Evolutionary conservation across 345 rosid species (phyloP).

Genomic region (Pelargonium nanum): DNA sequence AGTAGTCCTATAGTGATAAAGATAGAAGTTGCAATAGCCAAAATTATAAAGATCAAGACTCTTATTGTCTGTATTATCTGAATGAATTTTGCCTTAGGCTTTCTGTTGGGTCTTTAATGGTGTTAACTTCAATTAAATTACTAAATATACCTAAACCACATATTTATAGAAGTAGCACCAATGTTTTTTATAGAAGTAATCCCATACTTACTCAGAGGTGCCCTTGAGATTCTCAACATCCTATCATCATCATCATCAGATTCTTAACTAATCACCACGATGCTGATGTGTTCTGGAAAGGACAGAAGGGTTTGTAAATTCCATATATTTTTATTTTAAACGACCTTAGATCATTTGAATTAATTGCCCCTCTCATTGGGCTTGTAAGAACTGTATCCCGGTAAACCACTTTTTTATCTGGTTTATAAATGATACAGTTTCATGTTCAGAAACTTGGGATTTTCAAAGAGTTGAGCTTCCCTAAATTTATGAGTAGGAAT

Average conservation of each 20-base stretch:
- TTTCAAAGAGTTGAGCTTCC: background rate
- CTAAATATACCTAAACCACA: too few species aligned
- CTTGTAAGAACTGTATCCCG: background rate
- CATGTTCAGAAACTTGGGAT: background rate
- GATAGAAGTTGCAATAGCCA: background rate
- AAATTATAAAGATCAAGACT: too few species aligned
- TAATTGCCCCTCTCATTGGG: background rate
- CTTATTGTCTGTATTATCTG: too few species aligned
- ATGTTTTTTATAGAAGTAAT: background rate
- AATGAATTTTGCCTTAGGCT: too few species aligned
- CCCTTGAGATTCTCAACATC: background rate
- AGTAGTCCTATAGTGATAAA: too few species aligned
- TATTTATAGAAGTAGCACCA: background rate
- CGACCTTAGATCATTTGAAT: too few species aligned
- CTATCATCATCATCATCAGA: too few species aligned
- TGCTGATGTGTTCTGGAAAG: background rate
- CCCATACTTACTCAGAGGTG: background rate
- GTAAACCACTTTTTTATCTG: background rate
- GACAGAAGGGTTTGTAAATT: background rate
- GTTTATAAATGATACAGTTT: too few species aligned
- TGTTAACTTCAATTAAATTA: background rate
- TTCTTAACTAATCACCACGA: background rate
- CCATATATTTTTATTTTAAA: background rate
- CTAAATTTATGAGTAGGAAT: background rate
- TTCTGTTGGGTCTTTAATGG: too few species aligned